Percentiles rank a stretch among this genome's conserved stretches.
Evolutionary conservation across 2,329 filamentous ascomycete genomes (phyloP).

Genomic region (Blastomyces emzantsi): DNA sequence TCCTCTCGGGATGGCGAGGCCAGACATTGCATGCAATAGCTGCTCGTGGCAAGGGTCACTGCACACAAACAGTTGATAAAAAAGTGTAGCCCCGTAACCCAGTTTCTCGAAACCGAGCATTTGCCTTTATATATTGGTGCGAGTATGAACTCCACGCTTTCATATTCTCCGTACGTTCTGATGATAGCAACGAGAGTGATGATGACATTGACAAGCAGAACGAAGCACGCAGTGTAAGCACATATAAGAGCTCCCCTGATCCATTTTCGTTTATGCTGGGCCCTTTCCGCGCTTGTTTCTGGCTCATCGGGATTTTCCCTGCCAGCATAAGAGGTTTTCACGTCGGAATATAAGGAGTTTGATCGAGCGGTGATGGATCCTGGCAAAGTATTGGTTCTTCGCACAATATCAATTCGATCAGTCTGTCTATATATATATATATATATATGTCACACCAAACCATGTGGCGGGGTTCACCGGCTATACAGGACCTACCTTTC

Average conservation of each 20-base stretch:
- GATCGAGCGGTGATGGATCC: not conserved
- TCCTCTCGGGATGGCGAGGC: slow-evolving; percentile 25
- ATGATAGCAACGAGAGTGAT: slow-evolving; percentile 8
- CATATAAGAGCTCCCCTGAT: slow-evolving; percentile 8
- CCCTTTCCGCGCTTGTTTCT: not conserved
- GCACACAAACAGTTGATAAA: slow-evolving; percentile 30
- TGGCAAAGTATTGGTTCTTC: not conserved
- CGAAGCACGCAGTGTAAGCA: slow-evolving; percentile 7
- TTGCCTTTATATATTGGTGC: slow-evolving; percentile 12
- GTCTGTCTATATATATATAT: not conserved
- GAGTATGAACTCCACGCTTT: not conserved
- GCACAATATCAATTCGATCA: not conserved
- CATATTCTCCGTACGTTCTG: slow-evolving; percentile 2
- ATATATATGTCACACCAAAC: not conserved
- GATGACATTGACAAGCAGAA: slow-evolving; percentile 14
- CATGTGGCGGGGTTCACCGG: not conserved
- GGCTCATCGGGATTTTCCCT: not conserved
- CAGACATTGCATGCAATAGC: slow-evolving; percentile 31
- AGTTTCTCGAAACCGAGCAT: slow-evolving; percentile 10
- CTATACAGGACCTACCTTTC: not conserved
- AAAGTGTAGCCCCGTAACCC: slow-evolving; percentile 23
- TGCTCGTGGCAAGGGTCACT: slow-evolving; percentile 25
- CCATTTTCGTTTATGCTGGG: slow-evolving; percentile 2
- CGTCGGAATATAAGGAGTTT: not conserved
- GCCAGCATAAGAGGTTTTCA: not conserved